phyloP scores from a whole-genome alignment of 495 filamentous ascomycete species.

The Lasiosphaeria ovina region DNA sequence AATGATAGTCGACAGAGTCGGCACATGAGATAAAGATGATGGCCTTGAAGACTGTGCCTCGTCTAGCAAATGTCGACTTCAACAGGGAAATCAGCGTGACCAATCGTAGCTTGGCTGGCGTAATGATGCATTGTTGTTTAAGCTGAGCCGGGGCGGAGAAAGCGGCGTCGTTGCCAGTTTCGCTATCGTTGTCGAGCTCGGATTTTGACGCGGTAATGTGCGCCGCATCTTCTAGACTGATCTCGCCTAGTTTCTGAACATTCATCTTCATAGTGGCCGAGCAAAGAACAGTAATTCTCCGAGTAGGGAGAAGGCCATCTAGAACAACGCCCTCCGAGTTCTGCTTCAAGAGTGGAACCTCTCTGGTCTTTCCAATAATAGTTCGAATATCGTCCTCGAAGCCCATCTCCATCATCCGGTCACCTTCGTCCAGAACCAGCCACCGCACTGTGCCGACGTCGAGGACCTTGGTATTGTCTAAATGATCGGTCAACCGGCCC shows the following conservation, averaged over 20 bases:
- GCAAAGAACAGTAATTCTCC: conserved; percentile 85
- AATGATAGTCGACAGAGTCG: conserved; percentile 95
- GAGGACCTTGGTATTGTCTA: conserved; percentile 85
- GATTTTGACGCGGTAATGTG: conserved; percentile 73
- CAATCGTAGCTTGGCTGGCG: conserved; percentile 83
- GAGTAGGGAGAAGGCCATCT: conserved; percentile 61
- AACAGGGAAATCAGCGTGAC: conserved; percentile 81
- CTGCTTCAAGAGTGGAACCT: conserved; percentile 40
- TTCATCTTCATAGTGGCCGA: conserved; percentile 97
- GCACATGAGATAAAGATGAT: conserved; percentile 97
- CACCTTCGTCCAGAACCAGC: conserved; percentile 93
- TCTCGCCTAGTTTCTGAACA: conserved; percentile 86
- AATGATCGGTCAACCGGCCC: conserved; percentile 82
- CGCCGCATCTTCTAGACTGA: conserved; percentile 88
- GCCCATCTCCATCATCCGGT: conserved; percentile 93
- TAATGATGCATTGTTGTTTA: conserved; percentile 82
- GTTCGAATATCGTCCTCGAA: conserved; percentile 83
- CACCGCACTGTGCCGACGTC: conserved; percentile 87
- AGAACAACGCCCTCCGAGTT: conserved; percentile 41
- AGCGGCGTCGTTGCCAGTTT: conserved; percentile 47
- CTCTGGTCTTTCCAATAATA: conserved; percentile 74
- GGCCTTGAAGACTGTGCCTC: conserved; percentile 86
- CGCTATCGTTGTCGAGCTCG: conserved; percentile 43
- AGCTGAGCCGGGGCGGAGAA: conserved; percentile 92
- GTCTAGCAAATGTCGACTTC: conserved; percentile 79